These are phyloP conservation scores for Podospora pseudoanserina DNA, from an alignment of 495 filamentous ascomycete genomes.

Conservation along the genomic window DNA sequence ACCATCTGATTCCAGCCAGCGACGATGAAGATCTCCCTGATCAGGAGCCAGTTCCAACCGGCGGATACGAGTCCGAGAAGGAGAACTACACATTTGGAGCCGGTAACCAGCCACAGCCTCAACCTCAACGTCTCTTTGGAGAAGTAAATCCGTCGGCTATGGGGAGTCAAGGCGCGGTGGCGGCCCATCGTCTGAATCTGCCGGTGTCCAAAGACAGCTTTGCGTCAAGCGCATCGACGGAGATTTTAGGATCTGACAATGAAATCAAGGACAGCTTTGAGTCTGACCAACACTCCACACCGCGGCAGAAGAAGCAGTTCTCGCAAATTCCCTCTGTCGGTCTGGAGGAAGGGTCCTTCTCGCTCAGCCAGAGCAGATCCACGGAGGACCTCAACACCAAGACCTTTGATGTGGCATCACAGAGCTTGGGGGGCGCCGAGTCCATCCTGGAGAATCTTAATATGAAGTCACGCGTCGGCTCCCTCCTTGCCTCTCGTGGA, in stretches of 20 bases:
- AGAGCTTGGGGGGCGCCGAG: slow-evolving; percentile 45
- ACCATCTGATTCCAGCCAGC: slow-evolving; percentile 21
- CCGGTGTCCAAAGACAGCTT: slow-evolving; percentile 34
- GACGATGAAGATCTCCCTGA: slow-evolving; percentile 34
- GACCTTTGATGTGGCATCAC: slow-evolving; percentile 35
- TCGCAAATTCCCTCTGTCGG: slow-evolving; percentile 16
- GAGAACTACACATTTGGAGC: slow-evolving; percentile 41
- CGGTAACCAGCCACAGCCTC: slow-evolving; percentile 30
- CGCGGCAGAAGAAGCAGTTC: slow-evolving; percentile 28
- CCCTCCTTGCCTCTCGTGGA: slow-evolving; percentile 15
- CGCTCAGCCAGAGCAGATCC: slow-evolving; percentile 27
- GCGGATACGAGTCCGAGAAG: slow-evolving; percentile 39
- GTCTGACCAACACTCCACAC: slow-evolving; percentile 36
- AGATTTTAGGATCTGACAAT: slow-evolving; percentile 26
- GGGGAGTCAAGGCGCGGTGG: slow-evolving; percentile 53
- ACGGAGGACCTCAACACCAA: slow-evolving; percentile 37
- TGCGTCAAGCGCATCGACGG: slow-evolving; percentile 27
- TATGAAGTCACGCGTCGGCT: slow-evolving; percentile 37
- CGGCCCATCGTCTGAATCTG: slow-evolving; percentile 43
- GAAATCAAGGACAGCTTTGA: slow-evolving; percentile 46
- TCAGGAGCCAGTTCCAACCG: slow-evolving; percentile 40
- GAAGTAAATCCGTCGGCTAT: slow-evolving; percentile 72
- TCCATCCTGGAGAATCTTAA: slow-evolving; percentile 42
- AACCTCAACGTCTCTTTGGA: slow-evolving; percentile 63
- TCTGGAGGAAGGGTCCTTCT: slow-evolving; percentile 17